phyloP scores from a whole-genome alignment of 805 yeast species.

The Cephaloascus fragrans region DNA sequence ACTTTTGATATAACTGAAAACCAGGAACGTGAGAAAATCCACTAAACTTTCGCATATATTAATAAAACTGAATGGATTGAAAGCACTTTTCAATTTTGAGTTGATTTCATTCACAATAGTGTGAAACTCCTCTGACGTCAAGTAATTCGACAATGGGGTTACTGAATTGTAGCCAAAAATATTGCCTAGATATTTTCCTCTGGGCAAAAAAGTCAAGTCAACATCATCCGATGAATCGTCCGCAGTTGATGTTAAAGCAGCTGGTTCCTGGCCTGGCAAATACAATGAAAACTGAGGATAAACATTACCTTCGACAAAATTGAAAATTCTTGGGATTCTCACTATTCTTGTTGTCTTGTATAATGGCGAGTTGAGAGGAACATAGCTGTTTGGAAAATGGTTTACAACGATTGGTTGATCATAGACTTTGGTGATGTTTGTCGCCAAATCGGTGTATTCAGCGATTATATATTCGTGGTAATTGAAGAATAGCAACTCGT shows the following conservation, averaged over 20 bases:
- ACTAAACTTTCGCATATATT: conserved; percentile 26
- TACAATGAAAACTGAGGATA: conserved; percentile 47
- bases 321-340: conserved; percentile 48
- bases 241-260: conserved; percentile 24
- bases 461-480: conserved; percentile 50
- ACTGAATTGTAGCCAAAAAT: conserved; percentile 43
- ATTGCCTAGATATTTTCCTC: conserved; percentile 29
- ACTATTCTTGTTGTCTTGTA: conserved; percentile 44
- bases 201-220: conserved; percentile 23
- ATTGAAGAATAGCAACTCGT: conserved; percentile 37
- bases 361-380: conserved; percentile 14
- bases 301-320: conserved; percentile 18
- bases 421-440: conserved; percentile 5
- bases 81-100: conserved; percentile 24
- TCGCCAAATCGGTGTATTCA: conserved; percentile 15
- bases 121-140: conserved; percentile 26
- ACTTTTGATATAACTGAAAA: conserved; percentile 15
- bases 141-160: conserved; percentile 32
- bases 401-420: conserved; percentile 37
- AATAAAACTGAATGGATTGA: conserved; percentile 17
- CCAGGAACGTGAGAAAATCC: conserved; percentile 27
- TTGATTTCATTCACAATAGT: conserved; percentile 38
- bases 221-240: conserved; percentile 1
- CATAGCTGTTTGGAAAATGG: conserved; percentile 59
- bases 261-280: conserved; percentile 57